Evolutionary conservation across 306 rosid species (phyloP).

Genomic region (Cicer cuneatum): DNA sequence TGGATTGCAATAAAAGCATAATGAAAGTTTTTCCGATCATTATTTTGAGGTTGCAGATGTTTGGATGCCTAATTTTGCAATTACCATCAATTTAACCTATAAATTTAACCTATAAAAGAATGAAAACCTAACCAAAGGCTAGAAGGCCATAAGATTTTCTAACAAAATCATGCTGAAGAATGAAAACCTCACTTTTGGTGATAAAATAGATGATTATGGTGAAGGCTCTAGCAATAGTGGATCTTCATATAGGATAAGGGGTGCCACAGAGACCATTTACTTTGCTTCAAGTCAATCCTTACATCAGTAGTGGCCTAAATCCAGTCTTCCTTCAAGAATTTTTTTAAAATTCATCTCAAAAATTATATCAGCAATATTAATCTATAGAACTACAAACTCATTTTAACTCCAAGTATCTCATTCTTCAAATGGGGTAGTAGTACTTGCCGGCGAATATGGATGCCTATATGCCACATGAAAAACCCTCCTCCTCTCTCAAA

Average conservation of each 20-base stretch:
- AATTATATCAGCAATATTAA: background rate
- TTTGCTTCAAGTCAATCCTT: background rate
- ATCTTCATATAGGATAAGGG: background rate
- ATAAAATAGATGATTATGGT: background rate
- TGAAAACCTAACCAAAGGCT: background rate
- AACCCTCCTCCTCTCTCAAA: background rate
- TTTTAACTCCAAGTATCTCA: background rate
- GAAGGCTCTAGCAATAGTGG: background rate
- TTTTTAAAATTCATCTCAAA: background rate
- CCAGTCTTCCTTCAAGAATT: background rate
- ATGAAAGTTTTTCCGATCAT: background rate
- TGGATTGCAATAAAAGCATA: conserved; percentile 9
- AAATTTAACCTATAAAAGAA: background rate
- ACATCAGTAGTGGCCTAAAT: background rate
- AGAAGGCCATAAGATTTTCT: background rate
- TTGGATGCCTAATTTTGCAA: conserved; percentile 1
- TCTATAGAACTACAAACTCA: background rate
- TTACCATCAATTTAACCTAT: background rate
- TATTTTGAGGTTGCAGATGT: conserved; percentile 4
- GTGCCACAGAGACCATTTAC: background rate
- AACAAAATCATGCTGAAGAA: background rate
- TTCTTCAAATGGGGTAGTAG: background rate
- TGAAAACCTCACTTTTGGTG: background rate
- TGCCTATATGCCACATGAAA: background rate
- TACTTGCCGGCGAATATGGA: background rate